These are phyloP conservation scores for Tricholomella constricta DNA, from an alignment of 768 basidiomycete genomes.

Conservation along the genomic window DNA sequence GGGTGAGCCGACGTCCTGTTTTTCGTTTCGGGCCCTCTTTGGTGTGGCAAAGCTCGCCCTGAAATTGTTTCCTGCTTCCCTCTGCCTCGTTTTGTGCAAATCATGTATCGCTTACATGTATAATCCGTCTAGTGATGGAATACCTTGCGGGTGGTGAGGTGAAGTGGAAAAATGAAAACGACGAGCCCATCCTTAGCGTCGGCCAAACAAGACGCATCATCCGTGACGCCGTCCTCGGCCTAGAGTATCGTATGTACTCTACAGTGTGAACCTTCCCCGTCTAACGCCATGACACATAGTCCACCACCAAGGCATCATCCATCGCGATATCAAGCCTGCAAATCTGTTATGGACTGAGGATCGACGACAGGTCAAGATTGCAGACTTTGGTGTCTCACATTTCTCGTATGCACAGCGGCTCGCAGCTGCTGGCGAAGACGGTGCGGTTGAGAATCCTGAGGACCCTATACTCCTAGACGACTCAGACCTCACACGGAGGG, in stretches of 20 bases:
- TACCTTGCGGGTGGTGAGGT: constrained; percentile 95
- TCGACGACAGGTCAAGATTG: constrained; percentile 91
- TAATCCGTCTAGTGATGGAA: constrained; percentile 75
- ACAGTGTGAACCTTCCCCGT: constrained; percentile 1
- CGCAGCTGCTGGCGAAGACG: constrained; percentile 58
- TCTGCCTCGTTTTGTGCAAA: background rate
- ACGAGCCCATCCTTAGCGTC: constrained; percentile 77
- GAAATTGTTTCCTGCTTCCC: background rate
- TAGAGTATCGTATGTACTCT: constrained; percentile 83
- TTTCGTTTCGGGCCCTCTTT: background rate
- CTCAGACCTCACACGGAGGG: constrained; percentile 84
- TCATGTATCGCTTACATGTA: constrained; percentile 6
- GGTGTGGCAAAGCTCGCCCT: background rate
- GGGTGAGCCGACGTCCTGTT: constrained; percentile 57
- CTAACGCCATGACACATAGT: constrained; percentile 51
- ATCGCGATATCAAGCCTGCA: constrained; percentile 98
- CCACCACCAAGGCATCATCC: constrained; percentile 97
- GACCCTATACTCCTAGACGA: constrained; percentile 80
- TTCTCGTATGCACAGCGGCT: constrained; percentile 89
- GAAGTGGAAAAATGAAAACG: constrained; percentile 72
- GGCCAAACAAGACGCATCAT: constrained; percentile 85
- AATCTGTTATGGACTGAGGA: constrained; percentile 92
- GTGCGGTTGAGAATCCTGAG: constrained; percentile 43
- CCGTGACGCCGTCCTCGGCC: constrained; percentile 89
- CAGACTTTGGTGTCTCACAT: constrained; percentile 97